A percentile compares a stretch with the other conserved stretches of the same genome.
phyloP scores from a whole-genome alignment of 768 basidiomycete genomes.

The Strobilomyces confusus region DNA sequence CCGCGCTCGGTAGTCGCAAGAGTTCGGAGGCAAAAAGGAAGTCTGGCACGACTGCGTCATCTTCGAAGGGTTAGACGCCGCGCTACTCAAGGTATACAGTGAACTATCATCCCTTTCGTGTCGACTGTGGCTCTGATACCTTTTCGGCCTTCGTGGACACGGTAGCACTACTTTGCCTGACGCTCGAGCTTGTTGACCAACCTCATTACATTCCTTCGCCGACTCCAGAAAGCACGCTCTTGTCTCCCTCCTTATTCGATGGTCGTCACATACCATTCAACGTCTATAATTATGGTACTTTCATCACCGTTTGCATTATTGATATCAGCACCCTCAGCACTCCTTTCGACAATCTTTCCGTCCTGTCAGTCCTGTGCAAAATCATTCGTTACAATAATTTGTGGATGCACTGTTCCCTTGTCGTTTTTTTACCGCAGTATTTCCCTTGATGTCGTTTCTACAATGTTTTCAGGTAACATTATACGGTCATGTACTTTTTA shows the following conservation, averaged over 20 bases:
- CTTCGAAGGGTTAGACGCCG: conserved; percentile 20
- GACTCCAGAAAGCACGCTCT: neutral
- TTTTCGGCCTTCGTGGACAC: neutral
- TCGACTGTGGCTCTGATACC: neutral
- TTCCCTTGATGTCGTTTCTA: conserved; percentile 9
- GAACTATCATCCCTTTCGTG: too few relatives aligned
- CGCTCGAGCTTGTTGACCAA: neutral
- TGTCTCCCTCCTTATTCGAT: neutral
- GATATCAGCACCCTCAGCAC: conserved; percentile 1
- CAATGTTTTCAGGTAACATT: conserved; percentile 3
- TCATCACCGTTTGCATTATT: conserved; percentile 3
- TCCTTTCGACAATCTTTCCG: neutral
- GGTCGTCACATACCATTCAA: neutral
- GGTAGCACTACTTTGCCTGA: neutral
- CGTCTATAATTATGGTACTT: conserved; percentile 5
- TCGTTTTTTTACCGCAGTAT: conserved; percentile 15
- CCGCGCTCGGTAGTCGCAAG: conserved; percentile 24
- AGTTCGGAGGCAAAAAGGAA: conserved; percentile 27
- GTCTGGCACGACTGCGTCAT: conserved; percentile 22
- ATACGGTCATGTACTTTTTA: conserved; percentile 15
- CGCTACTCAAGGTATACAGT: conserved; percentile 1
- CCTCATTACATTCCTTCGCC: neutral
- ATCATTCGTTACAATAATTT: conserved; percentile 10
- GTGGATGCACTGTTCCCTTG: conserved; percentile 12
- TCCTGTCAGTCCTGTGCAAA: conserved; percentile 1